Evolutionary conservation across 768 basidiomycete species (phyloP).

Genomic region (Xanthoconium stramineum): DNA sequence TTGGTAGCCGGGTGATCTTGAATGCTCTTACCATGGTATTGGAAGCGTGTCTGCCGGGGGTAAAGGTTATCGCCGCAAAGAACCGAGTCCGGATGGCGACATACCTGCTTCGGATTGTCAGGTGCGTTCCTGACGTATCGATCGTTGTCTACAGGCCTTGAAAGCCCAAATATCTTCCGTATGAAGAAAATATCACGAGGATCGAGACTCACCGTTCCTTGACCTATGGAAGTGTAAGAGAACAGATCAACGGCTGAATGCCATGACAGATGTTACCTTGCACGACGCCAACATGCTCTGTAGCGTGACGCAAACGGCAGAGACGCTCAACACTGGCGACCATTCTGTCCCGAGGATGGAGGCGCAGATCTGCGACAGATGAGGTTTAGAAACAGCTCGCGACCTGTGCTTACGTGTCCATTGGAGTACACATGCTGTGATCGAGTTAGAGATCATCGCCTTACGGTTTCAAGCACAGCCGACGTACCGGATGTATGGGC

Average conservation of each 20-base stretch:
- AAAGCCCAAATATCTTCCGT: constrained; percentile 5
- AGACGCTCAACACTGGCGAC: constrained; percentile 84
- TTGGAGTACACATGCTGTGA: constrained; percentile 82
- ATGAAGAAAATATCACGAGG: background rate
- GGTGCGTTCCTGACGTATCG: constrained; percentile 76
- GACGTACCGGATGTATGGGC: constrained; percentile 76
- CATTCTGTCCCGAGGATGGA: constrained; percentile 88
- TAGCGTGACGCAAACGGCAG: constrained; percentile 78
- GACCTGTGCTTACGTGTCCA: constrained; percentile 58
- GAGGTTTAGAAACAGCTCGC: constrained; percentile 12
- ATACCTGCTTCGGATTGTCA: constrained; percentile 83
- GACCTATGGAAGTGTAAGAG: constrained; percentile 34
- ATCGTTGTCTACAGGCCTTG: constrained; percentile 80
- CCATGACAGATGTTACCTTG: constrained; percentile 52
- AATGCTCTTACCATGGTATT: constrained; percentile 65
- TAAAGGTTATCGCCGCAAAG: constrained; percentile 7
- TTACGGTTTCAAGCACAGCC: background rate
- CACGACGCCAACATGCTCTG: constrained; percentile 93
- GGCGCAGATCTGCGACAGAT: constrained; percentile 67
- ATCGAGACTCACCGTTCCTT: constrained; percentile 56
- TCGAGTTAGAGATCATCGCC: constrained; percentile 9
- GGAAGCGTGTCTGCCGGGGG: constrained; percentile 62
- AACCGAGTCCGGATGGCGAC: constrained; percentile 14
- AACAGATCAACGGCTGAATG: background rate
- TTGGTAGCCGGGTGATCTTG: background rate